A percentile compares a stretch with the other conserved stretches of the same genome.
Evolutionary conservation across 225 moss, liverwort and hornwort species (phyloP).

Genomic region (Pseudisothecium myosuroides): DNA sequence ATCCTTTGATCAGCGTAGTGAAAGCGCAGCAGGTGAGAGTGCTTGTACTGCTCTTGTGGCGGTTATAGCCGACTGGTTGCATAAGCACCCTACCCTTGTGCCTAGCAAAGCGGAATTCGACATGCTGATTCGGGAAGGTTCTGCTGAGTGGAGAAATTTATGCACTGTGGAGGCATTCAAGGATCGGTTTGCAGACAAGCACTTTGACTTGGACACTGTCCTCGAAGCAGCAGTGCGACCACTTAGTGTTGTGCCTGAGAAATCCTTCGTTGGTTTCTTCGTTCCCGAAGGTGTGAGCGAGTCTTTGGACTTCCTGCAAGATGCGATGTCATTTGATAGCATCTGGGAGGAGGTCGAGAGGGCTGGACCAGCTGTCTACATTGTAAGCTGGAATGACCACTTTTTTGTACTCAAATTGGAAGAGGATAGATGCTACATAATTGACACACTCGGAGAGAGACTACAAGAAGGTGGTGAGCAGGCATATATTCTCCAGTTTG

Average conservation of each 20-base stretch:
- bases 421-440: conserved; percentile 72
- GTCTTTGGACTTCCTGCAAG: conserved; percentile 68
- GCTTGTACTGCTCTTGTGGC: conserved; percentile 95
- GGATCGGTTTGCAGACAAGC: conserved; percentile 76
- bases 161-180: conserved; percentile 85
- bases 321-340: conserved; percentile 68
- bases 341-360: conserved; percentile 84
- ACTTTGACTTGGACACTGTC: conserved; percentile 90
- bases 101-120: conserved; percentile 98
- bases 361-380: conserved; percentile 77
- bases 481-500: conserved; percentile 92
- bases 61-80: conserved; percentile 92
- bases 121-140: conserved; percentile 93
- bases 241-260: conserved; percentile 55
- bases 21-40: conserved; percentile 96
- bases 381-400: conserved; percentile 98
- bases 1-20: conserved; percentile 98
- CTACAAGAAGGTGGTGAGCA: conserved; percentile 91
- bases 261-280: conserved; percentile 80
- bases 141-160: conserved; percentile 92
- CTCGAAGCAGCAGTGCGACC: conserved; percentile 79
- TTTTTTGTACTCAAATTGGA: conserved; percentile 91
- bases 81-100: conserved; percentile 75
- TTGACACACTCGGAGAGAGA: conserved; percentile 93
- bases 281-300: conserved; percentile 73